Evolutionary conservation across 2,329 filamentous ascomycete species (phyloP).

Genomic region (Myriosclerotinia duriaeana): DNA sequence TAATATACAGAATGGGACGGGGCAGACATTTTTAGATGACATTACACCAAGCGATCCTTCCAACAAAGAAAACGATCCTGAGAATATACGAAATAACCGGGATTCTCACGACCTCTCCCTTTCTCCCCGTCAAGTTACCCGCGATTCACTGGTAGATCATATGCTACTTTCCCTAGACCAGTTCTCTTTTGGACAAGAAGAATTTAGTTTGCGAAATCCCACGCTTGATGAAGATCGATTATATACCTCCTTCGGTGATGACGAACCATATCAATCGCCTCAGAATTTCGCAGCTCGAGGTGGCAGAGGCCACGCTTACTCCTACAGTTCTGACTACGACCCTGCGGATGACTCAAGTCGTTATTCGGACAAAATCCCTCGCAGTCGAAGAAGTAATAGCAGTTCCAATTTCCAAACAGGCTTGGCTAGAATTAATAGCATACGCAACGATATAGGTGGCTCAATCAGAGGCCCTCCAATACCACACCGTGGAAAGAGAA

Average conservation of each 20-base stretch:
- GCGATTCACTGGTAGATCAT: conserved; percentile 91
- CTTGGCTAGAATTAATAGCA: conserved; percentile 62
- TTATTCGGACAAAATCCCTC: conserved; percentile 52
- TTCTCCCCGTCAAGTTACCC: conserved; percentile 70
- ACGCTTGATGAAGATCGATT: conserved; percentile 36
- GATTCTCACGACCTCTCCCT: conserved; percentile 76
- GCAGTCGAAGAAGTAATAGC: conserved; percentile 74
- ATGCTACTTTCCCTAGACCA: conserved; percentile 93
- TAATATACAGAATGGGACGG: conserved; percentile 31
- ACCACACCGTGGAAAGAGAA: conserved; percentile 51
- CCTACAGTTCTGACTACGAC: conserved; percentile 64
- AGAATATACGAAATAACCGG: conserved; percentile 27
- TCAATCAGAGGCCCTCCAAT: conserved; percentile 40
- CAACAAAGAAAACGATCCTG: conserved; percentile 34
- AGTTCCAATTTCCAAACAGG: conserved; percentile 68
- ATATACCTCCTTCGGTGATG: conserved; percentile 37
- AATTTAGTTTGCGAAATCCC: conserved; percentile 33
- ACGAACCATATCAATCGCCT: conserved; percentile 35
- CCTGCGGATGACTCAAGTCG: conserved; percentile 54
- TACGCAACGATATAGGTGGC: conserved; percentile 44
- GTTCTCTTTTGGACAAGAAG: conserved; percentile 57
- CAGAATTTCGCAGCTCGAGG: conserved; percentile 35
- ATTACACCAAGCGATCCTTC: conserved; percentile 39
- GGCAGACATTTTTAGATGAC: conserved; percentile 42
- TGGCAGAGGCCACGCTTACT: conserved; percentile 47